phyloP scores from a whole-genome alignment of 2,329 filamentous ascomycete genomes.

The Colletotrichum horii region DNA sequence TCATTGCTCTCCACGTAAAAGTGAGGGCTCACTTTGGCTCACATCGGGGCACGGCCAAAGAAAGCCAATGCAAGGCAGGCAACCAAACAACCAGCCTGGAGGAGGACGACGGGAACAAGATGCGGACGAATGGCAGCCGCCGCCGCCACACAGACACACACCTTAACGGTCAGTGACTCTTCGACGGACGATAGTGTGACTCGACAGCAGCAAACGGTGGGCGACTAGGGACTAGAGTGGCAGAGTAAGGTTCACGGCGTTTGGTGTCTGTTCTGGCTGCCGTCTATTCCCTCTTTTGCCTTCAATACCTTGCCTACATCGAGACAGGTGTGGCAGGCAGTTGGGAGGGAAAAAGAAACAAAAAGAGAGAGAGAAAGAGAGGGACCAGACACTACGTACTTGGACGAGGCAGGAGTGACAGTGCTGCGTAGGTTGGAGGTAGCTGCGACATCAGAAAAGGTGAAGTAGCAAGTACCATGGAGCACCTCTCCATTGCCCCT shows the following conservation, averaged over 20 bases:
- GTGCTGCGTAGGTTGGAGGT: neutral
- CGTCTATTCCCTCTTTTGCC: neutral
- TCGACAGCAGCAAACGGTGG: conserved; percentile 7
- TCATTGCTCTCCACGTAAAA: neutral
- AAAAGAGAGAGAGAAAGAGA: neutral
- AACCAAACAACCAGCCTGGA: neutral
- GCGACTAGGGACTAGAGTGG: neutral
- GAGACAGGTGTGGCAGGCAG: neutral
- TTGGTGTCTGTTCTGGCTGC: neutral
- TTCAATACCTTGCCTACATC: neutral
- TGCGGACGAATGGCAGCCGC: conserved; percentile 5
- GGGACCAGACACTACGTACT: neutral
- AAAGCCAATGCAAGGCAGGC: neutral
- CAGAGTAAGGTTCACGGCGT: neutral
- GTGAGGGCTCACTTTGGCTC: neutral
- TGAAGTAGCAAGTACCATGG: neutral
- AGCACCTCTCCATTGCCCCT: neutral
- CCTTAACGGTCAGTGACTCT: conserved; percentile 13
- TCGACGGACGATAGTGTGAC: neutral
- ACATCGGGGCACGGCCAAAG: neutral
- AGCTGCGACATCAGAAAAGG: neutral
- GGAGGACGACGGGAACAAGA: neutral
- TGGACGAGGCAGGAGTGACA: neutral
- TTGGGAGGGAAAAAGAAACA: neutral
- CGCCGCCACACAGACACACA: conserved; percentile 16